Evolutionary conservation across 2,329 filamentous ascomycete species (phyloP), one percentile per base, ranked within the genome.

Genomic region (Emericellopsis cladophorae): DNA sequence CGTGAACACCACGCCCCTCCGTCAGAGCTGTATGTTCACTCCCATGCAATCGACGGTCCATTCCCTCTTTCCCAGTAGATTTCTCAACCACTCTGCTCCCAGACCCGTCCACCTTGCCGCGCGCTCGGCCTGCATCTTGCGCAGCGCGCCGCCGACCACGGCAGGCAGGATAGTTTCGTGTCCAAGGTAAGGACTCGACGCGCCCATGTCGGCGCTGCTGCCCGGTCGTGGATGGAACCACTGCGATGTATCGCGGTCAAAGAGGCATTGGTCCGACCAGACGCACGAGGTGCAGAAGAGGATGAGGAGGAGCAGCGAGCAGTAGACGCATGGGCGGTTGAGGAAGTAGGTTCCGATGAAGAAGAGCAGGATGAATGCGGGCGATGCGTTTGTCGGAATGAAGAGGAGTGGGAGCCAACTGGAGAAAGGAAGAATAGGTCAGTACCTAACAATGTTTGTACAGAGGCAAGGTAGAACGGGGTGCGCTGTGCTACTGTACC

Each of bases 281-380:
- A 89, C 82, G 62, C 85, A 92, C 22, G 83, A 88, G 22, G 88
- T 93, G 49, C 89, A 75, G 68, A 95, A 94, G 51, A 98, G 86
- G 52, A 96, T 88, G 49, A 95, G 75, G 38, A 98, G 85, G 41
- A 98, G 82, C 46, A 95, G 80, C 45, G 88, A 95, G 75, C 92
- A 98, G 73, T 98, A 98, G 52, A 95, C 82, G 68, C 92, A 98
- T 41, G 92, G 92, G 42, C 90, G 81, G 66, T 95, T 94, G 53
- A 98, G 80, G 64, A 94, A 85, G 70, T 95, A 96, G 49, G 89
- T 95, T 61, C 89, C 87, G 49, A 87, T 73, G 67, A 98, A 82
- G 71, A 92, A 87, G 64, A 87, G 76, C 65, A 90, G 77, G 59
- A 92, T 85, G 67, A 90, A 89, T 54, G 84, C 74, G 22, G 85